Evolutionary conservation across 1,139 yeast species (phyloP).

Genomic region (Sugiyamaella paludigena): DNA sequence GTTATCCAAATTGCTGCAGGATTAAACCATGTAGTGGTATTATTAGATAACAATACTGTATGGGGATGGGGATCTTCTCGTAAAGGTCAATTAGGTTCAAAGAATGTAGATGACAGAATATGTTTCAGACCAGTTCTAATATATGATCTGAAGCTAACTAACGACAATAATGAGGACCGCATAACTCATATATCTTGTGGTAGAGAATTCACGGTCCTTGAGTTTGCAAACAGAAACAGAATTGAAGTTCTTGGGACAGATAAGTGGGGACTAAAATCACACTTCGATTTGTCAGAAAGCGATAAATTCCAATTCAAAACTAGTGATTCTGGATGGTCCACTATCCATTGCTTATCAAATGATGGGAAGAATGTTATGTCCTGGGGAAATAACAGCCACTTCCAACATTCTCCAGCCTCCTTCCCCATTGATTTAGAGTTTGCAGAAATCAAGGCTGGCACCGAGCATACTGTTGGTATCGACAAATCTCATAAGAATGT

Average conservation of each 20-base stretch:
- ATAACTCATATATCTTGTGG: constrained; percentile 34
- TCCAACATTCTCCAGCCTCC: constrained; percentile 51
- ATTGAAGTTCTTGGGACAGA: constrained; percentile 27
- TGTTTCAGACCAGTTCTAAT: constrained; percentile 29
- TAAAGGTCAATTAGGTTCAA: constrained; percentile 61
- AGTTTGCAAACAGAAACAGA: constrained; percentile 22
- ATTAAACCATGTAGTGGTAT: constrained; percentile 55
- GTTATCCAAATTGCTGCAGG: constrained; percentile 46
- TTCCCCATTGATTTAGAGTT: constrained; percentile 13
- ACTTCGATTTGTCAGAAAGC: constrained; percentile 15
- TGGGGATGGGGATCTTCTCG: constrained; percentile 85
- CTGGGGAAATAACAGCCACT: constrained; percentile 73
- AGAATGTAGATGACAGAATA: constrained; percentile 14
- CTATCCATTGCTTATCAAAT: constrained; percentile 50
- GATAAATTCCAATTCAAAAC: constrained; percentile 13
- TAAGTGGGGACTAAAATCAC: constrained; percentile 21
- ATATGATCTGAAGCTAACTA: constrained; percentile 20
- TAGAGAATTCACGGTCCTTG: constrained; percentile 34
- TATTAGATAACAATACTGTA: constrained; percentile 44
- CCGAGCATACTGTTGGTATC: constrained; percentile 76
- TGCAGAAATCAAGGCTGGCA: constrained; percentile 52
- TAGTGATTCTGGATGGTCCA: constrained; percentile 75
- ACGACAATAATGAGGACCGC: constrained; percentile 1
- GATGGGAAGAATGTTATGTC: constrained; percentile 42
- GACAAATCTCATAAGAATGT: constrained; percentile 38